A percentile compares a stretch with the other conserved stretches of the same genome.
Conservation (phyloP, 371 early-diverging fungal genomes). For the Lichtheimia ornata region DNA sequence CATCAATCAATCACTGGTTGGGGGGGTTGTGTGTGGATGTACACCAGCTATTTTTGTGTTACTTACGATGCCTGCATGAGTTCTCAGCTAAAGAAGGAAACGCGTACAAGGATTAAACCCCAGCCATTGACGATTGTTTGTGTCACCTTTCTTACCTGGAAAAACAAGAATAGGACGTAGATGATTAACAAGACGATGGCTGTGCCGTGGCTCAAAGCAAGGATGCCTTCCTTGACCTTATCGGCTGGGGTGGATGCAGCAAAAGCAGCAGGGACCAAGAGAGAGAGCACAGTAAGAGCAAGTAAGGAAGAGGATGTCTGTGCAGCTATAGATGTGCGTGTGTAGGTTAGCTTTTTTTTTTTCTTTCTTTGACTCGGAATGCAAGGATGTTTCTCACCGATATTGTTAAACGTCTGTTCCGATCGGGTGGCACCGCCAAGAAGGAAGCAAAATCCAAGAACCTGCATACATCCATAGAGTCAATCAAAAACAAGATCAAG, state of each 20-base stretch:
- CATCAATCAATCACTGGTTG: not conserved
- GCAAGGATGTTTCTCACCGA: slow-evolving; percentile 35
- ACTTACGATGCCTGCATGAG: slow-evolving; percentile 65
- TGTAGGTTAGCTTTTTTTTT: not conserved
- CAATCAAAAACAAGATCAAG: not conserved
- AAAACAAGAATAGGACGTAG: slow-evolving; percentile 74
- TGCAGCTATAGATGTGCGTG: slow-evolving; percentile 49
- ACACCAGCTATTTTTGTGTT: not conserved
- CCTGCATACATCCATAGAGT: slow-evolving; percentile 12
- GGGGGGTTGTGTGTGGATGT: not conserved
- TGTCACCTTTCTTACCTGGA: slow-evolving; percentile 53
- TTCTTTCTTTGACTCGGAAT: not conserved
- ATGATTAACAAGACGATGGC: slow-evolving; percentile 74
- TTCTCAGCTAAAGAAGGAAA: slow-evolving; percentile 49
- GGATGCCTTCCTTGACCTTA: slow-evolving; percentile 42
- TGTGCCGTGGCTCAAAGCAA: slow-evolving; percentile 68
- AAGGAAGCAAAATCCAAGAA: slow-evolving; percentile 80
- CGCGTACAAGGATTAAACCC: slow-evolving; percentile 15
- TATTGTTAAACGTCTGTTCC: slow-evolving; percentile 76
- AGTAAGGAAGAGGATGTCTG: slow-evolving; percentile 78
- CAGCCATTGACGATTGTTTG: not conserved
- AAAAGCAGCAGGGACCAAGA: slow-evolving; percentile 84
- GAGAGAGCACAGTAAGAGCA: slow-evolving; percentile 71
- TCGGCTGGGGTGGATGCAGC: slow-evolving; percentile 34
- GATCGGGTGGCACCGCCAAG: slow-evolving; percentile 70